A percentile compares a stretch with the other conserved stretches of the same genome.
These are phyloP conservation scores for Pyrus betulifolia DNA, from an alignment of 306 rosid species.

Conservation along the genomic window DNA sequence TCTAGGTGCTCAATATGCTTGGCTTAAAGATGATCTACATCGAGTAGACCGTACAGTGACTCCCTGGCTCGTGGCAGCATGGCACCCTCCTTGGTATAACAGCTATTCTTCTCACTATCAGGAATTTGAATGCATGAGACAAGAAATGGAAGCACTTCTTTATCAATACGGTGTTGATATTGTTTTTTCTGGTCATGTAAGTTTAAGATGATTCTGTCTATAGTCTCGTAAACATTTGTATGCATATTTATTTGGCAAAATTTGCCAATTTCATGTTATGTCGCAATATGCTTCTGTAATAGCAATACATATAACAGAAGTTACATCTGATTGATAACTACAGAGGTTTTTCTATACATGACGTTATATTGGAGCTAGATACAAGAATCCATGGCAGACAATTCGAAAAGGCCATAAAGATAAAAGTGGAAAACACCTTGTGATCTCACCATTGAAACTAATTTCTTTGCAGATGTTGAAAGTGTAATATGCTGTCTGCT, in stretches of 20 bases:
- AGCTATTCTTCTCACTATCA: conserved; percentile 89
- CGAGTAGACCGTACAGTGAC: conserved; percentile 51
- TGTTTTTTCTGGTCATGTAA: conserved; percentile 84
- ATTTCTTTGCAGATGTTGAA: conserved; percentile 8
- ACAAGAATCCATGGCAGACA: too few species aligned
- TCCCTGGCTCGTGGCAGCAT: conserved; percentile 80
- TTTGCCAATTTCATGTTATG: background rate
- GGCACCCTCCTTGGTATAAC: conserved; percentile 92
- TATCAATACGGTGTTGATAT: conserved; percentile 58
- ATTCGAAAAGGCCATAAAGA: too few species aligned
- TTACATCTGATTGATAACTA: background rate
- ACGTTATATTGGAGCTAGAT: too few species aligned
- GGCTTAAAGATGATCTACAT: conserved; percentile 61
- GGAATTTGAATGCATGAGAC: conserved; percentile 92
- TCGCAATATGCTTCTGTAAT: background rate
- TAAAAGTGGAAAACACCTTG: too few species aligned
- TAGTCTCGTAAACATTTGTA: background rate
- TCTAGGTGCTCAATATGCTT: conserved; percentile 73
- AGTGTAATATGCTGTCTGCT: conserved; percentile 1
- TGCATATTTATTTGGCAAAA: background rate
- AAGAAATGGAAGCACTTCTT: conserved; percentile 84
- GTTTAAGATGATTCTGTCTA: conserved; percentile 23
- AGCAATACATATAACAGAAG: too few species aligned
- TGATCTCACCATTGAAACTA: background rate
- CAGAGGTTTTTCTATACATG: background rate